phyloP scores from a whole-genome alignment of 139 green algal species.

The Deuterostichococcus epilithicus region DNA sequence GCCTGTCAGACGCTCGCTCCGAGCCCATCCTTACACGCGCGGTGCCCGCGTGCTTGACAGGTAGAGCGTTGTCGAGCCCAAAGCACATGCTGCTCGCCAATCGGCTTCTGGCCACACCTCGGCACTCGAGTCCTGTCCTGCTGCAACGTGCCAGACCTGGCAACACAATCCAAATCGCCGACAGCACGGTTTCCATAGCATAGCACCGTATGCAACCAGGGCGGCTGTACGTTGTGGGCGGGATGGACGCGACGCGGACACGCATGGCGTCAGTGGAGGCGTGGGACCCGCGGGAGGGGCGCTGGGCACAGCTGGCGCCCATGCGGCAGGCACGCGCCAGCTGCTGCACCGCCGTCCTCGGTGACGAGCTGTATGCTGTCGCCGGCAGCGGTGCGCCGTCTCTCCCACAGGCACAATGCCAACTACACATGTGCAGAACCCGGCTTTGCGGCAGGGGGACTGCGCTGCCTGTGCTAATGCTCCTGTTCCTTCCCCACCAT shows the following conservation, averaged over 20 bases:
- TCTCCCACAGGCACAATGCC: background rate
- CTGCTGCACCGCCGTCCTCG: constrained; percentile 40
- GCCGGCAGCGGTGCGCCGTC: constrained; percentile 36
- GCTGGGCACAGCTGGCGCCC: constrained; percentile 41
- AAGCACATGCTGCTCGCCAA: background rate
- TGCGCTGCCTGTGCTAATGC: background rate
- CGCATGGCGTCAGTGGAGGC: constrained; percentile 50
- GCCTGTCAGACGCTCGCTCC: background rate
- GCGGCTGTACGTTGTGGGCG: constrained; percentile 57
- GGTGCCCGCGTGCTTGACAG: no score
- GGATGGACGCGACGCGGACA: constrained; percentile 37
- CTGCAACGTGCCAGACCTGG: background rate
- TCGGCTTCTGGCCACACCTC: background rate
- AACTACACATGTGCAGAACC: background rate
- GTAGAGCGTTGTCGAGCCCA: background rate
- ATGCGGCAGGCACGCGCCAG: constrained; percentile 47
- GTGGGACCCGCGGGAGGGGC: constrained; percentile 57
- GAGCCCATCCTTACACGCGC: no score
- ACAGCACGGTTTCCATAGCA: background rate
- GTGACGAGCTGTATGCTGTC: constrained; percentile 48
- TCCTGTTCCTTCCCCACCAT: no score
- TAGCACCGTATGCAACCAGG: constrained; percentile 21
- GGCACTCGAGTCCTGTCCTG: background rate
- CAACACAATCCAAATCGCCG: background rate
- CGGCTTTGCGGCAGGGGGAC: background rate